These are phyloP conservation scores for Theileria annulata DNA, from an alignment of 169 alveolate genomes.

Conservation along the genomic window DNA sequence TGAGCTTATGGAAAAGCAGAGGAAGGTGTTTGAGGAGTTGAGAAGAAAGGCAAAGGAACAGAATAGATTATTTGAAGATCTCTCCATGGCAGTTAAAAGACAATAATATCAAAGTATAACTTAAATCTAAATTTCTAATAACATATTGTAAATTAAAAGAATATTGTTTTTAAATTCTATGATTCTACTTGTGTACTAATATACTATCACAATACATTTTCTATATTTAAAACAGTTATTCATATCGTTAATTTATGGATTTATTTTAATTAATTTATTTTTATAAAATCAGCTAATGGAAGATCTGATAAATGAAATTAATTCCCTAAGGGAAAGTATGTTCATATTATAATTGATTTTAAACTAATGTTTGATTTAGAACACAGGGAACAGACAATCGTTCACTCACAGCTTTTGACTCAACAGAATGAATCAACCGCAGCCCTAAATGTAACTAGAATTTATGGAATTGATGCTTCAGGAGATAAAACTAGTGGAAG, in stretches of 20 bases:
- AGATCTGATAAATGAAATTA: slow-evolving; percentile 46
- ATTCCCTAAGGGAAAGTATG: slow-evolving; percentile 51
- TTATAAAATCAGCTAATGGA: slow-evolving; percentile 35
- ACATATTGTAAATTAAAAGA: not conserved
- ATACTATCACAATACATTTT: slow-evolving; percentile 12
- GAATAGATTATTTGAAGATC: slow-evolving; percentile 29
- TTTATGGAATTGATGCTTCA: not conserved
- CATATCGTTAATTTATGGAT: not conserved
- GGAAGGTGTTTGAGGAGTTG: slow-evolving; percentile 26
- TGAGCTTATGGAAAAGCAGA: slow-evolving; percentile 44
- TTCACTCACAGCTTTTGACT: slow-evolving; percentile 59
- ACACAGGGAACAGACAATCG: slow-evolving; percentile 49
- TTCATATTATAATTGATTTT: not conserved
- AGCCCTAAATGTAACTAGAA: slow-evolving; percentile 34
- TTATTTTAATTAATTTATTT: not conserved
- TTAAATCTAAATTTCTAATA: not conserved
- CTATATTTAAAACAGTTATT: not conserved
- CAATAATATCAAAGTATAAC: slow-evolving; percentile 8
- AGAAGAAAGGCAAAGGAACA: slow-evolving; percentile 25
- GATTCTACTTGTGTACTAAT: slow-evolving; percentile 1
- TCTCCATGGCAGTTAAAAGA: slow-evolving; percentile 47
- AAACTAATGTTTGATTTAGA: slow-evolving; percentile 30
- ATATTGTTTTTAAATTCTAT: not conserved
- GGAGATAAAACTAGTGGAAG: slow-evolving; percentile 59
- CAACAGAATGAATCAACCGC: slow-evolving; percentile 59